phyloP scores from a whole-genome alignment of 805 yeast genomes.

The Candida nanaspora region DNA sequence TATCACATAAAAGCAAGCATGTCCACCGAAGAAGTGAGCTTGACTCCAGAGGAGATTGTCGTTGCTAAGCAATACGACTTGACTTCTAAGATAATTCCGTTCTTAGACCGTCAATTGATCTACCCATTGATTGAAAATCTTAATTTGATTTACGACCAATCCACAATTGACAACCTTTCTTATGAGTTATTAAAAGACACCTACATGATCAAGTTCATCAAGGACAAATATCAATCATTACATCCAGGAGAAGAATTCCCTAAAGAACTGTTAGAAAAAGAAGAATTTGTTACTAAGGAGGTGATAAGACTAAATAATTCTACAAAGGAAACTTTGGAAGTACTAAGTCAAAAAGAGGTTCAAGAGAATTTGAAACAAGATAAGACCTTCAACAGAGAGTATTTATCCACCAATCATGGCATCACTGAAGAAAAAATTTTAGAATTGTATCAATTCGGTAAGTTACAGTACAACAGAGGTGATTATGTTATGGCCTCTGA shows the following conservation, averaged over 20 bases:
- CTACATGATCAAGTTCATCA: constrained; percentile 44
- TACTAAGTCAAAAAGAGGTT: constrained; percentile 41
- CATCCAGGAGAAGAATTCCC: constrained; percentile 34
- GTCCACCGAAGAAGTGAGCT: background rate
- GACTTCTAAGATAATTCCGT: constrained; percentile 46
- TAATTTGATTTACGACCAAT: constrained; percentile 36
- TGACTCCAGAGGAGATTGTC: constrained; percentile 27
- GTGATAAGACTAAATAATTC: constrained; percentile 30
- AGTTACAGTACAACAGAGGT: constrained; percentile 57
- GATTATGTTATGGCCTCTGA: constrained; percentile 55
- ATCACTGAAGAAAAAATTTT: constrained; percentile 42
- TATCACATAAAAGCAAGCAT: background rate
- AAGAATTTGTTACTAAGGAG: constrained; percentile 31
- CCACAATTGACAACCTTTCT: constrained; percentile 38
- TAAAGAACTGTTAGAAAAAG: constrained; percentile 32
- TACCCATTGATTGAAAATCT: constrained; percentile 45
- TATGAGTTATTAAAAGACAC: constrained; percentile 51
- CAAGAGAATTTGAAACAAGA: constrained; percentile 48
- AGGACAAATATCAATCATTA: constrained; percentile 35
- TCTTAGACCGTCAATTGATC: constrained; percentile 54
- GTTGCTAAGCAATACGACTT: constrained; percentile 45
- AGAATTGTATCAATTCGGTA: constrained; percentile 50
- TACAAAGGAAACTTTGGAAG: constrained; percentile 38
- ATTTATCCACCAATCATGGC: constrained; percentile 35
- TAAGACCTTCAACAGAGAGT: constrained; percentile 43